Base-by-base conservation (phyloP, 164 flowering plant genomes). In the Macadamia tetraphylla region DNA sequence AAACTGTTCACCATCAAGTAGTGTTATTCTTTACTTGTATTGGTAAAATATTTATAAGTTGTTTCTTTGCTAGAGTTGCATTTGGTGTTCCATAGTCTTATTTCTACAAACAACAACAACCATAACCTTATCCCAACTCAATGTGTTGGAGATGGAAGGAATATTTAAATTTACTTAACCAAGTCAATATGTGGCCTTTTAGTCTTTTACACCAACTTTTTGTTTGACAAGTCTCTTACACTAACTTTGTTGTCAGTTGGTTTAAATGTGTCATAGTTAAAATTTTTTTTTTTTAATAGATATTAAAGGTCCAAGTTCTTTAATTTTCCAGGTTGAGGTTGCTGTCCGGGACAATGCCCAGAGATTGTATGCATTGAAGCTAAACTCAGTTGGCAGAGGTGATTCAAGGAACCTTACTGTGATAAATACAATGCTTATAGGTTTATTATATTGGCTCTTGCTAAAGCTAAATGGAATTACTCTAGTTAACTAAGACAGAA, bases 311-410 rank as follows among this genome's bases (percentile, higher is more conserved):
- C 23, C 23, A 23, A 29, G 40, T 60, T 69, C 13, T 71, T 40
- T 56, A 57, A 63, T 62, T 66, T 77, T 66, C 64, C 71, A 95
- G 99, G 93, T 92, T 75, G 94, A 92, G 79, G 86, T 95, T 82
- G 97, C 99, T 67, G 73, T 95, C 52, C 91, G 99, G 71, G 99
- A 92, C 76, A 89, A 83, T 83, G 97, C 98, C 65, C 94, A 91
- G 66, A 76, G 87, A 66, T 71, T 95, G 73, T 95, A 86, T 84
- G 83, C 85, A 30, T 63, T 72, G 56, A 84, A 77, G 78, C 84
- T 95, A 58, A 84, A 77, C 30, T 77, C 84, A 62, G 64, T 95
- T 74, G 86, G 83, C 44, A 81, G 82, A 85, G 99, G 99, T 92
- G 40, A 35, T 35, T 35, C 40, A 35, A 35, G 1, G 3, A 35